Conservation (phyloP, 164 flowering plant genomes). For the Litsea cubeba region DNA sequence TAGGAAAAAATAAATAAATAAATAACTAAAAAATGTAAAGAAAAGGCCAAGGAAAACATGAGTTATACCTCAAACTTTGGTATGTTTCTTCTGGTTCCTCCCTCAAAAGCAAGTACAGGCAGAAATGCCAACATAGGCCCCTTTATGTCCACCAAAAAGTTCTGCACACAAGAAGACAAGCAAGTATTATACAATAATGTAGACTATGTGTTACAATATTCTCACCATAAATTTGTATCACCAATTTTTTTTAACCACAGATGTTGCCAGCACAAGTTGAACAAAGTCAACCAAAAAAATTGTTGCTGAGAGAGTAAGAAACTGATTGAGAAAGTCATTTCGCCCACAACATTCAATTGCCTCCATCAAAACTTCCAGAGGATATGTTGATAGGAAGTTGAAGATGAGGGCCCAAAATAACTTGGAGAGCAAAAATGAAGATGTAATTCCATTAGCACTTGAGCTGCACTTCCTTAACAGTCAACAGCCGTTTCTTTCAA, state of each 20-base stretch:
- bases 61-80: slow-evolving; percentile 82
- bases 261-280: neutral
- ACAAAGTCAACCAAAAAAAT: neutral
- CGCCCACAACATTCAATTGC: no score
- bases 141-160: slow-evolving; percentile 87
- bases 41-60: neutral
- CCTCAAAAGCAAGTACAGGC: slow-evolving; percentile 99
- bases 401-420: no score
- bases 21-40: no score
- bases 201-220: neutral
- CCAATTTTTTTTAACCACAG: neutral
- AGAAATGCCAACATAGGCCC: slow-evolving; percentile 78
- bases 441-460: no score
- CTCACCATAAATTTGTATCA: neutral
- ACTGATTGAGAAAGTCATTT: no score
- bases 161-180: slow-evolving; percentile 37
- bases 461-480: no score
- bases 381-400: no score
- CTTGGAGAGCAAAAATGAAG: no score
- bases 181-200: slow-evolving; percentile 2
- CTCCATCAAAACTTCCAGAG: no score
- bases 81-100: slow-evolving; percentile 89
- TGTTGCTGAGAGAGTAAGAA: no score
- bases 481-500: no score
- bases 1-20: no score